Evolutionary conservation across 1,139 yeast species (phyloP).

Genomic region (Wickerhamomyces sp.): DNA sequence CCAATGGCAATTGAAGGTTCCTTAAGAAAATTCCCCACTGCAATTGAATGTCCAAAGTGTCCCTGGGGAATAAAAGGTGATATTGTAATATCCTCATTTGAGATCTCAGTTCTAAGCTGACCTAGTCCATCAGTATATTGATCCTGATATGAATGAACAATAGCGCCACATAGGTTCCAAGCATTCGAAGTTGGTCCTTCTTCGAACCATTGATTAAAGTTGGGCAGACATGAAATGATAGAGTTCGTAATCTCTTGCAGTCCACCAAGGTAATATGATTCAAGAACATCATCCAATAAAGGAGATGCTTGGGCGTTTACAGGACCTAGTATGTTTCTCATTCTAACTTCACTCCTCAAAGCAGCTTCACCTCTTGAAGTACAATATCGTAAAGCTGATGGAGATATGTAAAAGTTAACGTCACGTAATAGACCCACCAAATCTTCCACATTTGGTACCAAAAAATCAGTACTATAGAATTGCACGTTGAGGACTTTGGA

Average conservation of each 20-base stretch:
- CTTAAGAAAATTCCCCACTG: slow-evolving; percentile 35
- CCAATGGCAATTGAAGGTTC: slow-evolving; percentile 41
- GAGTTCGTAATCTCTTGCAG: slow-evolving; percentile 39
- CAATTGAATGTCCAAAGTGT: slow-evolving; percentile 39
- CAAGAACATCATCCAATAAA: slow-evolving; percentile 34
- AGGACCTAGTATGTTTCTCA: slow-evolving; percentile 27
- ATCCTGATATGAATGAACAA: slow-evolving; percentile 1
- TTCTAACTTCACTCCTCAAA: slow-evolving; percentile 35
- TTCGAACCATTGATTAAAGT: slow-evolving; percentile 37
- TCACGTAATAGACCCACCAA: not conserved
- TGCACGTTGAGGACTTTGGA: slow-evolving; percentile 25
- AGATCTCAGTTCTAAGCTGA: not conserved
- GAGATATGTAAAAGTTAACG: slow-evolving; percentile 25
- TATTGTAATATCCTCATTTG: slow-evolving; percentile 11
- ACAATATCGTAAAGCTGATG: slow-evolving; percentile 33
- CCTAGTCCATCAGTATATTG: not conserved
- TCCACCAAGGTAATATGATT: slow-evolving; percentile 48
- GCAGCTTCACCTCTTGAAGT: slow-evolving; percentile 49
- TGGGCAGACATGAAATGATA: slow-evolving; percentile 32
- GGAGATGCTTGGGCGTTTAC: slow-evolving; percentile 38
- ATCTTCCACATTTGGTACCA: not conserved
- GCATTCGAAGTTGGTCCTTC: slow-evolving; percentile 27
- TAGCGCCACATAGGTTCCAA: slow-evolving; percentile 38
- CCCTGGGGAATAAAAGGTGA: slow-evolving; percentile 30
- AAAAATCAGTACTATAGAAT: slow-evolving; percentile 3